Conservation (phyloP, 2,329 filamentous ascomycete genomes). For the Penicillium sumatraense region DNA sequence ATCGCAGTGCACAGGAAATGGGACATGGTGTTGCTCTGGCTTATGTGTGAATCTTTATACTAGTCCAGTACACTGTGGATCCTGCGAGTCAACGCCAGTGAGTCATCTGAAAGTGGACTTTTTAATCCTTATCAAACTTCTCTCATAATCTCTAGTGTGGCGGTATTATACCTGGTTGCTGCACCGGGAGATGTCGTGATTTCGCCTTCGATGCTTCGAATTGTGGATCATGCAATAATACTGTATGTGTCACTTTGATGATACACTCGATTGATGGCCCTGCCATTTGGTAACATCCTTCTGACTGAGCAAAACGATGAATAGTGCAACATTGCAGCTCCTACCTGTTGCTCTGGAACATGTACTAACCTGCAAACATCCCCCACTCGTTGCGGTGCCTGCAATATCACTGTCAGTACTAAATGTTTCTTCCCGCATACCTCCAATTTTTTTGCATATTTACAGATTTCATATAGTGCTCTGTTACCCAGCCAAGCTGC, state of each 20-base stretch:
- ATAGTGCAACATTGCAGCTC: background rate
- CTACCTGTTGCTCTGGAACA: slow-evolving; percentile 9
- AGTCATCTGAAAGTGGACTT: too few species aligned
- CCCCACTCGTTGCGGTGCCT: background rate
- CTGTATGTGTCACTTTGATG: background rate
- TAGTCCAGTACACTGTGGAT: background rate
- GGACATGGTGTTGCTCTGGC: slow-evolving; percentile 4
- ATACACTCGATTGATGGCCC: too few species aligned
- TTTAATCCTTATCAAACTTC: too few species aligned
- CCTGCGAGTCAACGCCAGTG: background rate
- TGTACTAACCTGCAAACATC: background rate
- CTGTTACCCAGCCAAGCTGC: background rate
- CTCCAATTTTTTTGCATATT: background rate
- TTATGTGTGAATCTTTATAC: background rate
- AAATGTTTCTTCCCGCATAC: background rate
- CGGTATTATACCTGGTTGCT: slow-evolving; percentile 8
- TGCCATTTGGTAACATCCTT: too few species aligned
- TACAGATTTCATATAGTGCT: background rate
- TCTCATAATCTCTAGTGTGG: slow-evolving; percentile 2
- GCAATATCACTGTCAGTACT: slow-evolving; percentile 2
- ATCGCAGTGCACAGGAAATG: background rate
- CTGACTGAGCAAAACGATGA: background rate
- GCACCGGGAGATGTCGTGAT: slow-evolving; percentile 10
- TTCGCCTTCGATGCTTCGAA: background rate
- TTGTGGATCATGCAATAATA: slow-evolving; percentile 8